Evolutionary conservation across 192 early-diverging fungal species (phyloP).

Genomic region (Rhizophagus clarus): DNA sequence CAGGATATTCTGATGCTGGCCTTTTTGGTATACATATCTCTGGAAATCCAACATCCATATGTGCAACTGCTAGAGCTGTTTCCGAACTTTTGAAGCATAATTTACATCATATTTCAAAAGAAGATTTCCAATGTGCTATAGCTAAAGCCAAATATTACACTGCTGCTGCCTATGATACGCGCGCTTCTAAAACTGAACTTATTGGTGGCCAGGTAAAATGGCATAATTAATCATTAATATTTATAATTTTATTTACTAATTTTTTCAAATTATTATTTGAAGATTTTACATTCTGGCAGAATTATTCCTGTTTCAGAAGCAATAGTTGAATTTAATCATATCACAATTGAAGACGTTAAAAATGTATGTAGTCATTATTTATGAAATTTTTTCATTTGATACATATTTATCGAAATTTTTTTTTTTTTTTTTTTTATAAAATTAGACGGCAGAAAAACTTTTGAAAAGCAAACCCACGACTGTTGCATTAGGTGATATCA

Average conservation of each 20-base stretch:
- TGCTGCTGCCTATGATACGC: constrained; percentile 48
- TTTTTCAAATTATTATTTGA: constrained; percentile 37
- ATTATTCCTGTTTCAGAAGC: constrained; percentile 38
- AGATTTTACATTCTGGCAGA: constrained; percentile 41
- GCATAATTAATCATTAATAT: constrained; percentile 28
- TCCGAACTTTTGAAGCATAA: constrained; percentile 62
- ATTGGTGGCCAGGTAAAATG: constrained; percentile 50
- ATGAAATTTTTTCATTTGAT: neutral
- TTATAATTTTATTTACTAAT: constrained; percentile 22
- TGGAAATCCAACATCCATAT: constrained; percentile 58
- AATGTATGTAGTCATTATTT: constrained; percentile 45
- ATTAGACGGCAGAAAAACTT: constrained; percentile 64
- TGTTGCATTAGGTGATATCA: constrained; percentile 75
- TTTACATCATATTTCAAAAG: constrained; percentile 45
- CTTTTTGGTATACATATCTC: constrained; percentile 84
- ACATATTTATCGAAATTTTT: constrained; percentile 4
- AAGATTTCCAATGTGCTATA: constrained; percentile 66
- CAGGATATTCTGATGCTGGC: constrained; percentile 88
- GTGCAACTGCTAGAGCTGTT: constrained; percentile 64
- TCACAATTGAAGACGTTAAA: constrained; percentile 62
- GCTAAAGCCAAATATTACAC: constrained; percentile 64
- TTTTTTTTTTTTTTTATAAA: neutral
- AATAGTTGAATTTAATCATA: constrained; percentile 50
- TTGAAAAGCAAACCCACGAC: constrained; percentile 73
- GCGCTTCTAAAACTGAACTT: constrained; percentile 50